Base-by-base conservation (phyloP, 2,329 filamentous ascomycete genomes). In the Periconia sp. region DNA sequence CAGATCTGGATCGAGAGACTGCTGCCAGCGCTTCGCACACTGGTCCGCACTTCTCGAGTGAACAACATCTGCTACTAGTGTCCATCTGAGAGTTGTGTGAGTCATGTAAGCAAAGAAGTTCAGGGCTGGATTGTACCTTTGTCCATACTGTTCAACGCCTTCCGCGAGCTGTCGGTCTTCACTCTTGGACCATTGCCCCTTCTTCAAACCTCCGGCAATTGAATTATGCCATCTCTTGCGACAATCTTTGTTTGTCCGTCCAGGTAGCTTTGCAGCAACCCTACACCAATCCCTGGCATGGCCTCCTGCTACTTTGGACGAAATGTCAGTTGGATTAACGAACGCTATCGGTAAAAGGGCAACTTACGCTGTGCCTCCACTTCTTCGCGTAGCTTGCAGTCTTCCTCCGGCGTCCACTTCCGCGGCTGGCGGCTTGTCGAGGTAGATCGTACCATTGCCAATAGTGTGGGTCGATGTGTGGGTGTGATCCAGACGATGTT, bases 21-120 rank as follows among this genome's bases (percentile, higher is more conserved):
- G 75, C 43, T 77, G 74, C 77, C 77, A 79, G 42, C 77, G 66
- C 56, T 79, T 79, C n/a, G 77, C 74, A 55, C 77, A 79, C 63
- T 79, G 74, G 46, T 76, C 74, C 53, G 73, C 74, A 59, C 71
- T 73, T 23, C 76, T 64, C 19, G 66, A 71, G 20, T 64, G 66
- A 10, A 78, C 73, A 8, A 68, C 62, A 33, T 71, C 68, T 41
- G 76, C 74, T 13, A 78, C 73, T n/a, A 73, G 60, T 10, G 75
- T 73, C 76, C 76, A 78, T 55, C 75, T 77, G 43, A n/a, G 43
- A n/a, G 14, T 10, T 37, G 6, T 20, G 31, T 50, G 3, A 49
- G 48, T 53, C 33, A 58, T 18, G 23, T 15, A 40, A 40, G n/a
- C 13, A 10, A 23, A 41, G 27, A 6, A 18, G 1, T n/a, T 8